Percentiles rank a stretch among this genome's conserved stretches.
Evolutionary conservation across 2,329 filamentous ascomycete species (phyloP).

Genomic region (Nemania diffusa): DNA sequence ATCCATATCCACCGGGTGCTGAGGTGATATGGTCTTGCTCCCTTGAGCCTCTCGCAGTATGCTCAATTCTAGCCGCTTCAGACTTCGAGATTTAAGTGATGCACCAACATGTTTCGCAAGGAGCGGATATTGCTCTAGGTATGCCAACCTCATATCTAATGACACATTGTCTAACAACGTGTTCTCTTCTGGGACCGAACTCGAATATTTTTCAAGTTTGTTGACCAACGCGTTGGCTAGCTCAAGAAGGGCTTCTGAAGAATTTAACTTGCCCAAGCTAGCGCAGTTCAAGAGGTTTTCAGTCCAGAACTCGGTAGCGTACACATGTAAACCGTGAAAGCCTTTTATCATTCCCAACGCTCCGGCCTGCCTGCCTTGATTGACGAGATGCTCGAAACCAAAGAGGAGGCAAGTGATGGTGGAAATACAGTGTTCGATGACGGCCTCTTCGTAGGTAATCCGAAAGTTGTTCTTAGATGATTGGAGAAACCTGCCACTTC

Average conservation of each 20-base stretch:
- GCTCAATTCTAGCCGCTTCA: constrained; percentile 4
- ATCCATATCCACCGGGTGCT: background rate
- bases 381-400: constrained; percentile 38
- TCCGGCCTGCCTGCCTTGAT: background rate
- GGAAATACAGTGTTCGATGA: constrained; percentile 41
- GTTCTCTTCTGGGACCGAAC: background rate
- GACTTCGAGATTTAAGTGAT: background rate
- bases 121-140: background rate
- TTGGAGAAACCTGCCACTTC: constrained; percentile 10
- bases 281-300: constrained; percentile 43
- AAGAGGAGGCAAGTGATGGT: constrained; percentile 42
- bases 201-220: background rate
- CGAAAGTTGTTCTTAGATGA: constrained; percentile 12
- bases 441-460: constrained; percentile 23
- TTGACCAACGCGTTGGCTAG: background rate
- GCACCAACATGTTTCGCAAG: constrained; percentile 7
- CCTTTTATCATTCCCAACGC: constrained; percentile 42
- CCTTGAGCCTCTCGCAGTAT: too few relatives aligned
- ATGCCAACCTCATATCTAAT: constrained; percentile 1
- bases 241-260: background rate
- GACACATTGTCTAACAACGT: background rate
- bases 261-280: background rate
- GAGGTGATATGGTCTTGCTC: background rate
- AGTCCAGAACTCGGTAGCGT: constrained; percentile 47
- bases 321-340: constrained; percentile 47